Base-by-base conservation (phyloP, 345 rosid genomes). In the Chamaenerion angustifolium region DNA sequence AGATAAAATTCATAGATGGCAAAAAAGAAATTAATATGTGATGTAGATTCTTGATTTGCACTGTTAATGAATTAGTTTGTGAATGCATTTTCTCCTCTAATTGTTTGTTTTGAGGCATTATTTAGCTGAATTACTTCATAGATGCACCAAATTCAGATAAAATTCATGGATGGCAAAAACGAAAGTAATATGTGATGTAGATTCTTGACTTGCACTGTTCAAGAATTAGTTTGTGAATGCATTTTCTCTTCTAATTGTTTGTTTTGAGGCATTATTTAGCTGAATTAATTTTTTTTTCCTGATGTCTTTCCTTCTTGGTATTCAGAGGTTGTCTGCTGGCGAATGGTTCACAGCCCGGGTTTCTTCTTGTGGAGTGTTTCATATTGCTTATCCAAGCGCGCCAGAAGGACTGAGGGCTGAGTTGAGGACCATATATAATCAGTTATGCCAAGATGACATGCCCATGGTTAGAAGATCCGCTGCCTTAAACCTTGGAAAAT, bases 401-500 rank as follows among this genome's bases (percentile, higher is more conserved):
- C 60, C 92, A 8, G 95, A 90, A 58, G 48, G 54, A 63, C 41
- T 72, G 61, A 86, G 81, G 64, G 71, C 81, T 31, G 94, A 90
- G 72, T 60, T 86, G 48, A 66, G 98, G 52, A 58, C 82, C 8
- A 50, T 71, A 58, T 90, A 81, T 62, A 68, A 68, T 42, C 95
- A 86, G 61, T 70, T 90, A 35, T 90, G 98, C 66, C 92, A 86
- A 75, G 98, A 90, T 77, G 98, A 85, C 66, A 86, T 86, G 98
- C 98, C 95, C 19, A 90, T 81, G 95, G 98, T 90, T 63, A 78
- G 98, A 51, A 90, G 88, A 72, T 85, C 98, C 48, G 98, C 98
- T 37, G 95, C 94, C 21, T 68, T 88, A 12, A 90, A 86, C 62
- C 75, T 90, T 43, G 96, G 94, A 51, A 90, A 76, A 62, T 86